Evolutionary conservation across 2,329 filamentous ascomycete species (phyloP).

Genomic region (Hymenotorrendiella dingleyae): DNA sequence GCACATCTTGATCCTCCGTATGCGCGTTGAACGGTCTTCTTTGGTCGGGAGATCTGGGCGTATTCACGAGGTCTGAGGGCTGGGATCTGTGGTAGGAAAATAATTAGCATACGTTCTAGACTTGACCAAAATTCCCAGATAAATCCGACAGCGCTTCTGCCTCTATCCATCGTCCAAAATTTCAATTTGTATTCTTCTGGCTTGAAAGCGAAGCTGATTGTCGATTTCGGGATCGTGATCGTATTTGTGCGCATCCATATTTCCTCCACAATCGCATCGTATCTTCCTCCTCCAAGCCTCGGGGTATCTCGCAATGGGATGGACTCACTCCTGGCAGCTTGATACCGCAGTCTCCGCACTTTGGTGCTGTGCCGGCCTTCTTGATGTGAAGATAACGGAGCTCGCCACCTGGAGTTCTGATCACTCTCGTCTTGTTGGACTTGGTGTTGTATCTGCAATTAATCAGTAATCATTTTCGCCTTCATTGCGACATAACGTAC

Average conservation of each 20-base stretch:
- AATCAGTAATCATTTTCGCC: background rate
- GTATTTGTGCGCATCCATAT: background rate
- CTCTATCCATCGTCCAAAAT: background rate
- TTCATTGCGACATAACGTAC: conserved; percentile 49
- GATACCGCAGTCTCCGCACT: conserved; percentile 98
- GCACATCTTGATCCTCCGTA: conserved; percentile 98
- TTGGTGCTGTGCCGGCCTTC: conserved; percentile 97
- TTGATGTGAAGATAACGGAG: conserved; percentile 98
- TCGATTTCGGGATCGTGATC: background rate
- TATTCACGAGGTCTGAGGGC: conserved; percentile 98
- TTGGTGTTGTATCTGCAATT: conserved; percentile 84
- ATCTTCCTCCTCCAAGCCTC: background rate
- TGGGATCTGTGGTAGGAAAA: conserved; percentile 58
- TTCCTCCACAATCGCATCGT: background rate
- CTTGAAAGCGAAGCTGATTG: no score
- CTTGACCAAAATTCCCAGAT: no score
- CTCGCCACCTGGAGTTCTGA: conserved; percentile 95
- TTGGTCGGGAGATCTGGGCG: conserved; percentile 90
- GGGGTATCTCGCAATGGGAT: conserved; percentile 2
- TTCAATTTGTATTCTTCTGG: no score
- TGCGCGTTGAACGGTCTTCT: conserved; percentile 98
- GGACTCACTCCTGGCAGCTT: conserved; percentile 95
- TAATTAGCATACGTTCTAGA: conserved; percentile 27
- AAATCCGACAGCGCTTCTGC: background rate
- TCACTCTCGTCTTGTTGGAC: conserved; percentile 92